Evolutionary conservation across 1,139 yeast genomes (phyloP), one percentile per base, ranked within the genome.

Genomic region (Petasospora rhodanensis): DNA sequence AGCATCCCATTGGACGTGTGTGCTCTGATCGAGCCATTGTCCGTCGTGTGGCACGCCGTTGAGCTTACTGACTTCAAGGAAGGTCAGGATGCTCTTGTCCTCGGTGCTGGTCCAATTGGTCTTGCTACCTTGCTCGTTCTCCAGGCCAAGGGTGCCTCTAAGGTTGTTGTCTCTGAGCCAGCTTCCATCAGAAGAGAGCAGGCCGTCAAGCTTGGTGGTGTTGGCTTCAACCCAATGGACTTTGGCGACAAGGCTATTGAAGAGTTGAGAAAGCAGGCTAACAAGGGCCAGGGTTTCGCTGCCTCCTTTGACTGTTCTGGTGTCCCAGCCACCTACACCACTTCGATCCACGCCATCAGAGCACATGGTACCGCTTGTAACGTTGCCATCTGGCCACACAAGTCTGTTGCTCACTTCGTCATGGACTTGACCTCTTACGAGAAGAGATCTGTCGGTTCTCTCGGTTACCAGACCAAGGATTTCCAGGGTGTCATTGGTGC

Each of bases 41-140:
- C 77, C 1, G 80, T 74, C 14, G 71, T 76, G 10, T 73, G 77
- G 76, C 80, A 74, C 50, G 80, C 78, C 1, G 70, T 72, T 22
- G 60, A 64, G 31, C 55, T 64, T 13, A 58, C 74, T 0, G 54
- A 55, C n/a, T 63, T 73, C 45, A 49, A 61, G 40, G 54, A 52
- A 14, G 79, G 78, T 18, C 62, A 66, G 24, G 58, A 68, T 11
- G 79, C 76, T 4, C 51, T 76, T 22, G 70, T 76, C 27, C 53
- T 76, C 4, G 80, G 82, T 22, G 74, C 76, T 31, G 83, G 83
- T 6, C 80, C 82, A 18, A 76, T 76, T 49, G 83, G 83, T 2
- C 54, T 76, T 25, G 73, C 77, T 16, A 66, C 77, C 1, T 60
- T 75, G 20, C 55, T 75, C 31, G 79, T 79, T 1, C 59, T 77